These are phyloP conservation scores for Phaffia australis DNA, from an alignment of 768 basidiomycete species.

Conservation along the genomic window DNA sequence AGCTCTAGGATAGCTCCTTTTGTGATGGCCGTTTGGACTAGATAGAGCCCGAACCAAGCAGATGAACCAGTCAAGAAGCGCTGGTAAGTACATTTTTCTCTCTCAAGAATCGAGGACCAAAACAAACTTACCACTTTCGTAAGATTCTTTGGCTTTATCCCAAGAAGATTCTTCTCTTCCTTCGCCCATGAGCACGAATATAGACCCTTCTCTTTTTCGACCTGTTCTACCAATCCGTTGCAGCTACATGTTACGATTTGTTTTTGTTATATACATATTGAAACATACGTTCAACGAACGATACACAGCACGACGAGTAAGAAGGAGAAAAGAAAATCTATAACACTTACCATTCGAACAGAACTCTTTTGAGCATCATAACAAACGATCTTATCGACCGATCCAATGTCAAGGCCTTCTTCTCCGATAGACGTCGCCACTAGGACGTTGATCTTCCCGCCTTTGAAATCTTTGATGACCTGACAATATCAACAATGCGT, in stretches of 20 bases:
- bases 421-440: constrained; percentile 96
- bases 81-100: not conserved
- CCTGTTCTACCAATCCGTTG: constrained; percentile 94
- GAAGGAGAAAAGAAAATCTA: not conserved
- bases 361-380: constrained; percentile 95
- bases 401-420: constrained; percentile 96
- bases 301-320: not conserved
- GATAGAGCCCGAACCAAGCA: not conserved
- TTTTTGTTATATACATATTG: not conserved
- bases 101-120: not conserved
- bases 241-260: constrained; percentile 47
- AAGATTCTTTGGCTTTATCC: constrained; percentile 71
- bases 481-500: constrained; percentile 35
- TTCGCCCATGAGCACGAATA: constrained; percentile 86
- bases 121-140: constrained; percentile 45
- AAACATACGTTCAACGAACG: not conserved
- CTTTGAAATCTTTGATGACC: constrained; percentile 79
- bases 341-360: constrained; percentile 71
- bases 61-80: not conserved
- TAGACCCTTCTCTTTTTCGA: constrained; percentile 73
- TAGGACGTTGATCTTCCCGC: constrained; percentile 75
- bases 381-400: constrained; percentile 88
- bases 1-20: constrained; percentile 78
- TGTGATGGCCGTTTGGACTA: constrained; percentile 73
- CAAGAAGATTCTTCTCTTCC: constrained; percentile 83